Percentiles rank a stretch among this genome's conserved stretches.
phyloP scores from a whole-genome alignment of 805 yeast species.

The Yarrowia yakushimensis region DNA sequence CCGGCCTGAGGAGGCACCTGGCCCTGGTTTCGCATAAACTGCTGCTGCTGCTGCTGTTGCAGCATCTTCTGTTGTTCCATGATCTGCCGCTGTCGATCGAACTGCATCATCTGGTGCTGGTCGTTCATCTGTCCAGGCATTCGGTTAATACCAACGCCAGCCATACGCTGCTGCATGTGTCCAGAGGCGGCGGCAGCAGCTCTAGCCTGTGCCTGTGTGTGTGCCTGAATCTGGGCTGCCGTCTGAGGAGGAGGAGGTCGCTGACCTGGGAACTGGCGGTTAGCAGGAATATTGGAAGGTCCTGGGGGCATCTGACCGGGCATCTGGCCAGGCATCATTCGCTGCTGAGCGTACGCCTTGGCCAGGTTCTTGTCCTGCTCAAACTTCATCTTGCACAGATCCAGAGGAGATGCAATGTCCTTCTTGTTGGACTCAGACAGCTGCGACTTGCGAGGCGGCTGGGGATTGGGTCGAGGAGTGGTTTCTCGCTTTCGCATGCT shows the following conservation, averaged over 20 bases:
- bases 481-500: conserved; percentile 84
- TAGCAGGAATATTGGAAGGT: conserved; percentile 15
- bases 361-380: conserved; percentile 85
- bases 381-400: conserved; percentile 73
- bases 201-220: conserved; percentile 21
- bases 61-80: conserved; percentile 36
- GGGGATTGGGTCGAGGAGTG: conserved; percentile 56
- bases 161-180: conserved; percentile 26
- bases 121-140: conserved; percentile 29
- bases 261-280: conserved; percentile 17
- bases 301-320: conserved; percentile 9
- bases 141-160: conserved; percentile 33
- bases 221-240: conserved; percentile 31
- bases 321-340: conserved; percentile 24
- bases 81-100: conserved; percentile 36
- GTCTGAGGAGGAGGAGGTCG: conserved; percentile 19
- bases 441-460: conserved; percentile 41
- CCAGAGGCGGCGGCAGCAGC: conserved; percentile 23
- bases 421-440: conserved; percentile 27
- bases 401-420: conserved; percentile 74
- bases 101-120: conserved; percentile 33
- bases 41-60: conserved; percentile 30
- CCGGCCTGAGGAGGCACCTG: conserved; percentile 11
- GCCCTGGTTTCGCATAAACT: neutral
- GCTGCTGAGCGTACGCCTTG: conserved; percentile 45